Conservation (phyloP, 208 protist genomes). For the Leishmania martiniquensis region DNA sequence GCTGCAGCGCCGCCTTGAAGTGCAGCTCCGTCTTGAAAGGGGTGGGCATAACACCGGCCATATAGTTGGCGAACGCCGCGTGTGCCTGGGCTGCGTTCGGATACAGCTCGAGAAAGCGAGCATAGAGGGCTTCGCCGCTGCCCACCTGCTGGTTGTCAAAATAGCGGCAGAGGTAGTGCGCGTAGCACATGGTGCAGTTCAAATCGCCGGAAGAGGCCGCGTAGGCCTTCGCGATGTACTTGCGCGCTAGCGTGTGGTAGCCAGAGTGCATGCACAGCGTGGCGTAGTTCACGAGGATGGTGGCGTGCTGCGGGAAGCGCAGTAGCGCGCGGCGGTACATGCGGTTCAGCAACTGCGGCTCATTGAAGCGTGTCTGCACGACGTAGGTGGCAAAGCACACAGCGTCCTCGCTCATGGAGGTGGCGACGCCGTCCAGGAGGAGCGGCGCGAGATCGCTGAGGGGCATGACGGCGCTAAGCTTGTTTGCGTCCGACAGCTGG, state of each 20-base stretch:
- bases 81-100: slow-evolving; percentile 34
- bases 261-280: slow-evolving; percentile 70
- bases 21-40: slow-evolving; percentile 52
- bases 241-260: slow-evolving; percentile 57
- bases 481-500: neutral
- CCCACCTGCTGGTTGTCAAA: slow-evolving; percentile 46
- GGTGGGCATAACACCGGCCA: slow-evolving; percentile 60
- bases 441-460: slow-evolving; percentile 36
- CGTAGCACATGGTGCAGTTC: slow-evolving; percentile 71
- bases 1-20: slow-evolving; percentile 66
- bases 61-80: slow-evolving; percentile 70
- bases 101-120: slow-evolving; percentile 47
- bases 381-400: slow-evolving; percentile 71
- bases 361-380: slow-evolving; percentile 64
- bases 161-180: slow-evolving; percentile 61
- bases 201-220: slow-evolving; percentile 53
- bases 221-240: slow-evolving; percentile 72
- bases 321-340: slow-evolving; percentile 62
- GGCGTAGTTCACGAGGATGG: slow-evolving; percentile 81
- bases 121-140: slow-evolving; percentile 54
- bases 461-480: neutral
- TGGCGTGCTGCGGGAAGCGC: slow-evolving; percentile 58
- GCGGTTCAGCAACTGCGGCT: slow-evolving; percentile 62
- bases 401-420: slow-evolving; percentile 58
- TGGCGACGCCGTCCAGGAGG: slow-evolving; percentile 56